Percentiles rank a stretch among this genome's conserved stretches.
Conservation (phyloP, 805 yeast genomes). For the Yarrowia yakushimensis region DNA sequence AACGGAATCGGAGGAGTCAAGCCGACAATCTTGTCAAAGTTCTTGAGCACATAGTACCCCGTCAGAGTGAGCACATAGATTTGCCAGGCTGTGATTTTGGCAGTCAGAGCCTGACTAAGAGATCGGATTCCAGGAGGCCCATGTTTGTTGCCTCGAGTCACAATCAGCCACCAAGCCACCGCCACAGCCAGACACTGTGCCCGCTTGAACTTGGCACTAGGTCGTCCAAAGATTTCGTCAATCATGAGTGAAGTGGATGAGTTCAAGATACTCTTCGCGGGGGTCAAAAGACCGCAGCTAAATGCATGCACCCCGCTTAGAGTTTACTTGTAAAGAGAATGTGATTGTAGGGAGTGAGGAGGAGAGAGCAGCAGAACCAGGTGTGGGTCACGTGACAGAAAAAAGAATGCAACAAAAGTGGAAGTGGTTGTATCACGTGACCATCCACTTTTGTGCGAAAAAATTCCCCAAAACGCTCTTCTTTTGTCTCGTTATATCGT, state of each 20-base stretch:
- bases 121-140: conserved; percentile 31
- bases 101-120: conserved; percentile 29
- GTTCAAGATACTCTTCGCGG: no score
- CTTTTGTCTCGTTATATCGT: no score
- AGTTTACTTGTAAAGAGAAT: neutral
- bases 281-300: neutral
- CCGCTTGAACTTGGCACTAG: conserved; percentile 33
- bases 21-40: conserved; percentile 33
- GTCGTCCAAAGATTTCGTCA: conserved; percentile 35
- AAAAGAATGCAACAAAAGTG: no score
- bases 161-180: conserved; percentile 31
- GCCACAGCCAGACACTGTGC: conserved; percentile 33
- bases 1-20: conserved; percentile 35
- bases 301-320: neutral
- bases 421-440: no score
- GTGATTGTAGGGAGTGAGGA: neutral
- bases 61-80: conserved; percentile 34
- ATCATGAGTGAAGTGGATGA: no score
- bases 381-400: neutral
- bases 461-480: no score
- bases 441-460: no score
- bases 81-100: conserved; percentile 35
- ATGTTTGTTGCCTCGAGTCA: conserved; percentile 33
- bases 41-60: conserved; percentile 34
- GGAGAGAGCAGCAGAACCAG: neutral